Percentiles rank a stretch among this genome's conserved stretches.
Evolutionary conservation across 2,329 filamentous ascomycete genomes (phyloP).

Genomic region (Ilyonectria robusta): DNA sequence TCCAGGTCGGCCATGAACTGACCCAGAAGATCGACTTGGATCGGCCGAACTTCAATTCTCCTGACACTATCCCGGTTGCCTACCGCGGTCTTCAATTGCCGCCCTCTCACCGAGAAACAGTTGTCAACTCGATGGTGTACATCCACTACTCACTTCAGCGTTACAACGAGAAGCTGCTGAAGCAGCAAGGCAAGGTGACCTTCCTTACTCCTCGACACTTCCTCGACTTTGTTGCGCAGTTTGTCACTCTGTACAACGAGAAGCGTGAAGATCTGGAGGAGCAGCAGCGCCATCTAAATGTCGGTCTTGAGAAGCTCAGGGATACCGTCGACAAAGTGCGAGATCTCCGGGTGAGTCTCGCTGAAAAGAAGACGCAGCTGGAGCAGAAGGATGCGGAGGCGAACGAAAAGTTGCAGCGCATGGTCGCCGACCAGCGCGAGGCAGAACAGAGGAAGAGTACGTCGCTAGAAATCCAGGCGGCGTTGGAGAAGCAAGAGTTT

Average conservation of each 20-base stretch:
- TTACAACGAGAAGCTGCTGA: conserved; percentile 89
- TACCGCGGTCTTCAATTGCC: conserved; percentile 89
- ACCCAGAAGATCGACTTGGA: conserved; percentile 98
- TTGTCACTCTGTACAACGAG: conserved; percentile 96
- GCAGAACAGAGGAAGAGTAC: conserved; percentile 91
- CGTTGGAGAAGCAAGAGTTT: conserved; percentile 89
- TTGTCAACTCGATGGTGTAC: conserved; percentile 99
- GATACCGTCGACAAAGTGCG: conserved; percentile 98
- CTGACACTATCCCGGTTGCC: conserved; percentile 92
- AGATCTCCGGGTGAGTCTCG: conserved; percentile 89
- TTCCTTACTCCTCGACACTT: conserved; percentile 97
- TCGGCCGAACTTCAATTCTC: conserved; percentile 85
- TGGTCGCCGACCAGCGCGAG: conserved; percentile 96
- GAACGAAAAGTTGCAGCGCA: conserved; percentile 96
- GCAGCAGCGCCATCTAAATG: conserved; percentile 97
- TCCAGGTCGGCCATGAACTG: conserved; percentile 96
- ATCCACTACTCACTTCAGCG: conserved; percentile 94
- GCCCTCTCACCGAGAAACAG: conserved; percentile 89
- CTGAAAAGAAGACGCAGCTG: conserved; percentile 93
- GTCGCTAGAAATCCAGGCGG: conserved; percentile 89
- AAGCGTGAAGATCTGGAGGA: conserved; percentile 99
- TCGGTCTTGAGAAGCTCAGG: conserved; percentile 95
- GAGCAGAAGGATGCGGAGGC: conserved; percentile 96
- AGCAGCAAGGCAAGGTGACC: conserved; percentile 92
- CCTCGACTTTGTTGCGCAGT: conserved; percentile 97